Evolutionary conservation across 495 filamentous ascomycete genomes (phyloP).

Genomic region (Gamarada debralockiae): DNA sequence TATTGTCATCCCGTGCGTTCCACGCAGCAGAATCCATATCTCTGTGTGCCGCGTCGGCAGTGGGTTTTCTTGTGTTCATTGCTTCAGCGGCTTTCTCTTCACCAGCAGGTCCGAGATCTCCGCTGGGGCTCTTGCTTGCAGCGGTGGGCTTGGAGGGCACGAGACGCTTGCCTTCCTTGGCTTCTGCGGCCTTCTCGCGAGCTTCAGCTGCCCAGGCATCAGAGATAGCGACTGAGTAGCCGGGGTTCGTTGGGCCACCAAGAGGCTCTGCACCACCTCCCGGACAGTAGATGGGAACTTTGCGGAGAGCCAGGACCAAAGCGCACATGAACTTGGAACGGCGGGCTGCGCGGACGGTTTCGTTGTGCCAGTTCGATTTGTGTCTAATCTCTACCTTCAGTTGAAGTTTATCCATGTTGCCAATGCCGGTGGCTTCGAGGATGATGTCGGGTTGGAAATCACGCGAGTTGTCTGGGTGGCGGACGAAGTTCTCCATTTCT

Average conservation of each 20-base stretch:
- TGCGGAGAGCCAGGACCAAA: slow-evolving; percentile 77
- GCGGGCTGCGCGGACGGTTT: slow-evolving; percentile 73
- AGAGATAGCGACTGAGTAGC: slow-evolving; percentile 68
- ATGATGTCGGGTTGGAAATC: slow-evolving; percentile 87
- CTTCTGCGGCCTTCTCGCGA: slow-evolving; percentile 53
- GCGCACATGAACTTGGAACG: slow-evolving; percentile 98
- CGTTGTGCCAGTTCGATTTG: slow-evolving; percentile 97
- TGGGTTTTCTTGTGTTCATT: slow-evolving; percentile 16
- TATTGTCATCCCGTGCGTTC: neutral
- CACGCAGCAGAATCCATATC: neutral
- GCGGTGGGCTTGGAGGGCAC: slow-evolving; percentile 34
- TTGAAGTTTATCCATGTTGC: slow-evolving; percentile 82
- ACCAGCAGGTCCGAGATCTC: slow-evolving; percentile 5
- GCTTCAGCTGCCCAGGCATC: slow-evolving; percentile 58
- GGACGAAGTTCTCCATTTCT: slow-evolving; percentile 81
- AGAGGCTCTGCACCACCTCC: slow-evolving; percentile 66
- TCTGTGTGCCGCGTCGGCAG: slow-evolving; percentile 10
- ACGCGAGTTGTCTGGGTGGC: slow-evolving; percentile 78
- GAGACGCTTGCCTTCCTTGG: slow-evolving; percentile 60
- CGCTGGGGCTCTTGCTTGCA: neutral
- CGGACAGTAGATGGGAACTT: slow-evolving; percentile 80
- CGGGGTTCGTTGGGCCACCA: slow-evolving; percentile 65
- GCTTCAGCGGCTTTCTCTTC: slow-evolving; percentile 15
- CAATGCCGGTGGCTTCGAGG: slow-evolving; percentile 73
- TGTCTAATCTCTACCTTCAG: slow-evolving; percentile 81